These are phyloP conservation scores for Simmondsia chinensis DNA, from an alignment of 148 eudicot species.

Conservation along the genomic window DNA sequence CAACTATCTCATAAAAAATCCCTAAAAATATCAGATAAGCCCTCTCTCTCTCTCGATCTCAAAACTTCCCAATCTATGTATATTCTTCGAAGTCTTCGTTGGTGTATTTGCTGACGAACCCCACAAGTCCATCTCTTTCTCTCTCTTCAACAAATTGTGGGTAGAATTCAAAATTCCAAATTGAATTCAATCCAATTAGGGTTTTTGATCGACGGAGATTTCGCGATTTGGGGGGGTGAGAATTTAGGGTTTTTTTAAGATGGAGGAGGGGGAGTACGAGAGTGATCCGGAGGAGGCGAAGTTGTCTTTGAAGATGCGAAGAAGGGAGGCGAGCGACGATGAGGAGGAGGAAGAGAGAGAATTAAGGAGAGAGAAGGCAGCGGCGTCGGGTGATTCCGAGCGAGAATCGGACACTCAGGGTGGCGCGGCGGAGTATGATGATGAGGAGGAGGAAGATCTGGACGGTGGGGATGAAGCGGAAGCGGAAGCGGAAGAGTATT, in stretches of 20 bases:
- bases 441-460: conserved; percentile 16
- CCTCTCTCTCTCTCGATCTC: too few relatives aligned
- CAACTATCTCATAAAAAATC: too few relatives aligned
- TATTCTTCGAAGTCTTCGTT: too few relatives aligned
- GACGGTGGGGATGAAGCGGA: conserved; percentile 9
- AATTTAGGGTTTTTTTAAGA: too few relatives aligned
- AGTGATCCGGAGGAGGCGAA: conserved; percentile 91
- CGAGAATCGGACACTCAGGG: conserved; percentile 65
- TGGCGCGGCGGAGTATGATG: conserved; percentile 42
- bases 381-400: conserved; percentile 36
- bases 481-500: conserved; percentile 6
- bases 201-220: not conserved
- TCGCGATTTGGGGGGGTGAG: conserved; percentile 7
- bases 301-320: conserved; percentile 58
- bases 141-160: too few relatives aligned
- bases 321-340: conserved; percentile 80
- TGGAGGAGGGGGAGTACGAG: conserved; percentile 75
- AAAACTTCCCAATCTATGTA: too few relatives aligned
- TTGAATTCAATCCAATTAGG: too few relatives aligned
- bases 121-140: too few relatives aligned
- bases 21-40: too few relatives aligned
- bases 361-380: conserved; percentile 13
- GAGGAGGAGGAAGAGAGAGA: conserved; percentile 35
- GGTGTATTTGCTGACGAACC: too few relatives aligned
- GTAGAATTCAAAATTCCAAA: too few relatives aligned